Conservation (phyloP, 1,139 yeast species). For the Kurtzmaniella quercitrusa region DNA sequence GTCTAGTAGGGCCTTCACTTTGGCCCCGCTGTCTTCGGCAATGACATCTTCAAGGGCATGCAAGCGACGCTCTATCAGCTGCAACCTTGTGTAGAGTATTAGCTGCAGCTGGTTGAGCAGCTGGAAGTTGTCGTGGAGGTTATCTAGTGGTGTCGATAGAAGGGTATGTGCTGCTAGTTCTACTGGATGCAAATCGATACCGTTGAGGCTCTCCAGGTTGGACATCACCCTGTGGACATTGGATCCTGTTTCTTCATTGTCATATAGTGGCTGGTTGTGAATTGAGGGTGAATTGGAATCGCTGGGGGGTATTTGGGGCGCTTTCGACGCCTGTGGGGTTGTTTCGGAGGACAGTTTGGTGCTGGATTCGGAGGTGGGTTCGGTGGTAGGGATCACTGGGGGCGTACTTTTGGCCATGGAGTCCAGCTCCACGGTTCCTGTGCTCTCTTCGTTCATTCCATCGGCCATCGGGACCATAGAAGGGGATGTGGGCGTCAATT, state of each 20-base stretch:
- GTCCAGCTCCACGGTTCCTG: no score
- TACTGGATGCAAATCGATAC: conserved; percentile 44
- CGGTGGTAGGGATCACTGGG: no score
- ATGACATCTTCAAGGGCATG: conserved; percentile 18
- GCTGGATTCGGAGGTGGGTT: no score
- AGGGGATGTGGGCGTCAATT: no score
- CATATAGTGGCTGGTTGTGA: no score
- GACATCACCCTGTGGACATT: not conserved
- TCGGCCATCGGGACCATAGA: no score
- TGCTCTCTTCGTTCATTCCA: no score
- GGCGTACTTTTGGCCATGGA: no score
- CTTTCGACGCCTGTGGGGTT: no score
- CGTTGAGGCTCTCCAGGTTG: conserved; percentile 3
- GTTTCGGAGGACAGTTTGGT: no score
- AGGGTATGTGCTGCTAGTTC: conserved; percentile 55
- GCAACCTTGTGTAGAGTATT: conserved; percentile 46
- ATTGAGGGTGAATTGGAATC: no score
- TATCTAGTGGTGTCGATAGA: conserved; percentile 50
- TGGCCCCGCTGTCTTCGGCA: conserved; percentile 17
- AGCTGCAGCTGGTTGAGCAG: conserved; percentile 55
- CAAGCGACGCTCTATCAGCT: conserved; percentile 37
- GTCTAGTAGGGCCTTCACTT: conserved; percentile 23
- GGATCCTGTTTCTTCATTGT: not conserved
- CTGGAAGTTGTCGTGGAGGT: conserved; percentile 46
- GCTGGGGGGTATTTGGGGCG: no score